These are phyloP conservation scores for Ophiosphaerella korrae DNA, from an alignment of 2,329 filamentous ascomycete species.

Conservation along the genomic window DNA sequence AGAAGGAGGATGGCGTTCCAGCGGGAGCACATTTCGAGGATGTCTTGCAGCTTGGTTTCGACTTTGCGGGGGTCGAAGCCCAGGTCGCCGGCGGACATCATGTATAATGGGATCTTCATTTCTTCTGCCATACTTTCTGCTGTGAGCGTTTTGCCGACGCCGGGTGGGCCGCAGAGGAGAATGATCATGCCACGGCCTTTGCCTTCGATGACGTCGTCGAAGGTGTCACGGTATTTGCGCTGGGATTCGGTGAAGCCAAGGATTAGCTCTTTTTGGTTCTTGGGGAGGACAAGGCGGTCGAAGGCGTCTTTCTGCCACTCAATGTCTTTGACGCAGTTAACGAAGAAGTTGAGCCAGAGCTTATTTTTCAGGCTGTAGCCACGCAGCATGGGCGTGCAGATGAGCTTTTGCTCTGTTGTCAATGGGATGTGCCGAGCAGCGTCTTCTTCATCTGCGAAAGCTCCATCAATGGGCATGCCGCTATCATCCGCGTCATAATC, in stretches of 20 bases:
- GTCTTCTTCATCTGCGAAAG: constrained; percentile 23
- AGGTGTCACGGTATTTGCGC: constrained; percentile 50
- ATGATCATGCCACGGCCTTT: constrained; percentile 39
- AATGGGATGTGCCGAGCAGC: constrained; percentile 15
- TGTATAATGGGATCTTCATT: constrained; percentile 58
- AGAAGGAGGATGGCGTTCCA: constrained; percentile 67
- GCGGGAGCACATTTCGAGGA: constrained; percentile 77
- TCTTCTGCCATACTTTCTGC: constrained; percentile 27
- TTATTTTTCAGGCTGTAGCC: constrained; percentile 32
- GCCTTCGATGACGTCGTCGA: constrained; percentile 56
- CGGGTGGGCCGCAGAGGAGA: constrained; percentile 32
- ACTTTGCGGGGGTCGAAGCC: constrained; percentile 59
- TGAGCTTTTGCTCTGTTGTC: constrained; percentile 34
- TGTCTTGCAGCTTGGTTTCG: constrained; percentile 77
- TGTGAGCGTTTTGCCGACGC: constrained; percentile 34
- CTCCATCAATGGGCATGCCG: constrained; percentile 21
- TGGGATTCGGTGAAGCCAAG: constrained; percentile 75
- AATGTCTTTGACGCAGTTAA: constrained; percentile 52
- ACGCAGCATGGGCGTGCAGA: constrained; percentile 53
- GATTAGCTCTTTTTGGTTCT: constrained; percentile 31
- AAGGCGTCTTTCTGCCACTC: constrained; percentile 53
- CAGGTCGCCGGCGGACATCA: constrained; percentile 79
- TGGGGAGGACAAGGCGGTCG: constrained; percentile 47
- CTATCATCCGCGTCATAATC: constrained; percentile 11
- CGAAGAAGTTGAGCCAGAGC: constrained; percentile 36